These are phyloP conservation scores for Ganoderma leucocontextum DNA, from an alignment of 1,284 basidiomycete species.

Conservation along the genomic window DNA sequence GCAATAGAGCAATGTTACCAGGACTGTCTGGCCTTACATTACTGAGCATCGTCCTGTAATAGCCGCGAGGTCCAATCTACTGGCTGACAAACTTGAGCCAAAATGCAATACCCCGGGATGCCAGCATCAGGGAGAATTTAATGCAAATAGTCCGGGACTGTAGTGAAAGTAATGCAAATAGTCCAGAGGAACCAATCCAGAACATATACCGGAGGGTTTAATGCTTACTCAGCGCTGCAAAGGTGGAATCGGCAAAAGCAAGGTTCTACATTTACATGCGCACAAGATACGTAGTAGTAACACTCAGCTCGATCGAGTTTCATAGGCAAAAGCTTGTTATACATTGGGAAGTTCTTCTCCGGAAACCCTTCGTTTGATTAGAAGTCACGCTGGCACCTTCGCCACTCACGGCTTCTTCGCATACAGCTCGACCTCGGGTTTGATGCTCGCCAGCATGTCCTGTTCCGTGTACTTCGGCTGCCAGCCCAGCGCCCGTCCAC, in stretches of 20 bases:
- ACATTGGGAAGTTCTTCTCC: not conserved
- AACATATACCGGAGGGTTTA: not conserved
- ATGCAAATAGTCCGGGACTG: not conserved
- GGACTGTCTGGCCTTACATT: not conserved
- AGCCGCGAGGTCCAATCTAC: not conserved
- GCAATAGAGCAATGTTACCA: not conserved
- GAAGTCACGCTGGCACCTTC: not conserved
- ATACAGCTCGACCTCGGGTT: constrained; percentile 38
- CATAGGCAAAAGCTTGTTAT: not conserved
- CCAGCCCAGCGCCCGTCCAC: constrained; percentile 52
- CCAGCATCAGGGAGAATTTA: not conserved
- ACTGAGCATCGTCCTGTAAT: not conserved
- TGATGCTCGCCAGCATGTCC: constrained; percentile 46
- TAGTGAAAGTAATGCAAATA: not conserved
- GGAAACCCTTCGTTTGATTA: not conserved
- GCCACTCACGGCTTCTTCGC: constrained; percentile 10
- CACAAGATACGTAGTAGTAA: not conserved
- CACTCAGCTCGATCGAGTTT: not conserved
- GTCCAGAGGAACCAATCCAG: not conserved
- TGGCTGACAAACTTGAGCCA: not conserved
- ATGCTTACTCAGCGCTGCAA: not conserved
- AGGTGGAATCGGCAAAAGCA: no score
- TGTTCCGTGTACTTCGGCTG: constrained; percentile 42
- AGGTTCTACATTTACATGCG: not conserved
- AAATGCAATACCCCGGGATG: not conserved